Evolutionary conservation across 2,329 filamentous ascomycete species (phyloP).

Genomic region (Didymella pinodella): DNA sequence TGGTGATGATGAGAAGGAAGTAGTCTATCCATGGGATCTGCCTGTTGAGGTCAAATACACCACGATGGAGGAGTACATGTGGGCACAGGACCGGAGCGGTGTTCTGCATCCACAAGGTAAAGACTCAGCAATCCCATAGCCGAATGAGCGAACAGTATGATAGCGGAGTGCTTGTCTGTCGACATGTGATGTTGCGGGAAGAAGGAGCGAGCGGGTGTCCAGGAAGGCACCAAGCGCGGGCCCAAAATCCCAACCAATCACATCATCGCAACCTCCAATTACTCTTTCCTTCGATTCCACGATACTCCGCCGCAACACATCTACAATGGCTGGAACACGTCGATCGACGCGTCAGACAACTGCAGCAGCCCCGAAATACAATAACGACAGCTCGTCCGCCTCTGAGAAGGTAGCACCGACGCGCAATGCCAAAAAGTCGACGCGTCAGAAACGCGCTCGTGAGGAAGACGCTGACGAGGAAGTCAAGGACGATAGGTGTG

Average conservation of each 20-base stretch:
- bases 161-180: neutral
- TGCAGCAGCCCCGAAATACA: slow-evolving; percentile 29
- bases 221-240: neutral
- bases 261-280: neutral
- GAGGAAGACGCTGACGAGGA: slow-evolving; percentile 26
- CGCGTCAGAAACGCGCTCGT: slow-evolving; percentile 42
- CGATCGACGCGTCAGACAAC: slow-evolving; percentile 41
- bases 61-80: slow-evolving; percentile 39
- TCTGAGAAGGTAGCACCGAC: slow-evolving; percentile 28
- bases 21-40: slow-evolving; percentile 42
- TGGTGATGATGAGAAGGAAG: slow-evolving; percentile 40
- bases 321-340: slow-evolving; percentile 40
- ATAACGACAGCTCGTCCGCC: slow-evolving; percentile 28
- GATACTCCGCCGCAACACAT: neutral
- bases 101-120: neutral
- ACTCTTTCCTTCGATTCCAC: neutral
- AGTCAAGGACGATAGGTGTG: slow-evolving; percentile 8
- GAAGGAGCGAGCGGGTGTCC: neutral
- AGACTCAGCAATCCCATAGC: neutral
- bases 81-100: slow-evolving; percentile 33
- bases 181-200: neutral
- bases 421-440: slow-evolving; percentile 34
- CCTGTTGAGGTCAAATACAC: slow-evolving; percentile 30
- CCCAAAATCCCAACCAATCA: slow-evolving; percentile 13
- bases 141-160: no score